These are phyloP conservation scores for Termitomyces sp. DNA, from an alignment of 768 basidiomycete species.

Conservation along the genomic window DNA sequence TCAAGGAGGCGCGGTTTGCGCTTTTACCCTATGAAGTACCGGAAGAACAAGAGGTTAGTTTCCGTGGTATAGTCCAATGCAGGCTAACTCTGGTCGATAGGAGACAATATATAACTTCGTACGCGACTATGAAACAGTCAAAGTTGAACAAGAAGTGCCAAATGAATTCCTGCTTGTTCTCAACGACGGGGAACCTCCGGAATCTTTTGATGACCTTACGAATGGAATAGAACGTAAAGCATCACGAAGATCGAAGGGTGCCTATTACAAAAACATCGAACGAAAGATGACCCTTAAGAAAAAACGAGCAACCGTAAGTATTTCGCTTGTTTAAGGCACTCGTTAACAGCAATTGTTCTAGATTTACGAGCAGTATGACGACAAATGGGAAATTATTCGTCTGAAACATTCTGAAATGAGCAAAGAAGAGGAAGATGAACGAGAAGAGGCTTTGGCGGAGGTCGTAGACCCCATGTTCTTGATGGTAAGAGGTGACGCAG, in stretches of 20 bases:
- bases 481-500: slow-evolving; percentile 50
- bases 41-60: slow-evolving; percentile 50
- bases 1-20: slow-evolving; percentile 52
- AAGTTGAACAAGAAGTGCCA: slow-evolving; percentile 80
- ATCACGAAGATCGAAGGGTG: slow-evolving; percentile 48
- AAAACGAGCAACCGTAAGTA: slow-evolving; percentile 69
- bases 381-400: slow-evolving; percentile 81
- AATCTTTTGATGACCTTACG: slow-evolving; percentile 28
- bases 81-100: slow-evolving; percentile 24
- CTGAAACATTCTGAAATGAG: slow-evolving; percentile 67
- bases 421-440: slow-evolving; percentile 70
- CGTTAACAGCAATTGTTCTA: slow-evolving; percentile 20
- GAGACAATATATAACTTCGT: slow-evolving; percentile 70
- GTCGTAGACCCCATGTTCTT: slow-evolving; percentile 65
- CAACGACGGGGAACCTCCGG: slow-evolving; percentile 46
- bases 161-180: slow-evolving; percentile 80
- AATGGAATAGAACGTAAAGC: slow-evolving; percentile 23
- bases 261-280: slow-evolving; percentile 86
- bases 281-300: slow-evolving; percentile 86
- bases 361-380: slow-evolving; percentile 66
- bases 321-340: background rate
- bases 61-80: background rate
- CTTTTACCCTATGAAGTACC: slow-evolving; percentile 39
- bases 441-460: slow-evolving; percentile 73
- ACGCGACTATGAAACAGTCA: slow-evolving; percentile 84